phyloP scores from a whole-genome alignment of 441 rosid genomes.

The Croton setiger region DNA sequence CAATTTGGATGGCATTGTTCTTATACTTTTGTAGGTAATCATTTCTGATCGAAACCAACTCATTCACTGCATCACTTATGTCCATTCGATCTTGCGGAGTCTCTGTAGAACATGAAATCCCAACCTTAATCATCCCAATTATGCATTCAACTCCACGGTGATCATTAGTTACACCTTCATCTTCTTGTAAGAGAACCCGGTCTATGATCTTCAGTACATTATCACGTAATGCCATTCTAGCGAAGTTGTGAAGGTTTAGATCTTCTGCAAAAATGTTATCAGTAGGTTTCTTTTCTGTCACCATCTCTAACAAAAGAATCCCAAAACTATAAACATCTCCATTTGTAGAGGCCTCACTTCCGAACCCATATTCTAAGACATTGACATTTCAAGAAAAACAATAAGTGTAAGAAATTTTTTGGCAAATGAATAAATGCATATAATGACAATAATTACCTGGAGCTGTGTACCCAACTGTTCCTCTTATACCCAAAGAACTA shows the following conservation, averaged over 20 bases:
- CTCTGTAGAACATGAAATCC: constrained; percentile 11
- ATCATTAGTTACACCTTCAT: not conserved
- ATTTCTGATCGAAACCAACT: not conserved
- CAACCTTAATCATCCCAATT: not conserved
- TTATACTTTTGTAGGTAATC: not conserved
- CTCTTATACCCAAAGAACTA: constrained; percentile 5
- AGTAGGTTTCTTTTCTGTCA: not conserved
- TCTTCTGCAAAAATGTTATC: not conserved
- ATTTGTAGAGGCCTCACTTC: not conserved
- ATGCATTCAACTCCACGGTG: not conserved
- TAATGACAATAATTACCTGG: too few species aligned
- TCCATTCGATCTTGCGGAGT: constrained; percentile 1
- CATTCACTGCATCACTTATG: not conserved
- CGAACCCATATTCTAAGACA: not conserved
- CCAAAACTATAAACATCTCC: constrained; percentile 20
- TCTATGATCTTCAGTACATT: constrained; percentile 1
- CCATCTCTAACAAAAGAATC: not conserved
- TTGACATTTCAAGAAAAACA: too few species aligned
- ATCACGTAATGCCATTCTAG: not conserved
- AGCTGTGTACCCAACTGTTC: constrained; percentile 4
- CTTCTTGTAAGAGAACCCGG: not conserved
- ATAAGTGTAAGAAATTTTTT: too few species aligned
- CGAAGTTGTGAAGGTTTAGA: not conserved
- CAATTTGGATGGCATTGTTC: too few species aligned
- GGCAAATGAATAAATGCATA: too few species aligned